Evolutionary conservation across 805 yeast genomes (phyloP).

Genomic region (Saturnispora quitensis): DNA sequence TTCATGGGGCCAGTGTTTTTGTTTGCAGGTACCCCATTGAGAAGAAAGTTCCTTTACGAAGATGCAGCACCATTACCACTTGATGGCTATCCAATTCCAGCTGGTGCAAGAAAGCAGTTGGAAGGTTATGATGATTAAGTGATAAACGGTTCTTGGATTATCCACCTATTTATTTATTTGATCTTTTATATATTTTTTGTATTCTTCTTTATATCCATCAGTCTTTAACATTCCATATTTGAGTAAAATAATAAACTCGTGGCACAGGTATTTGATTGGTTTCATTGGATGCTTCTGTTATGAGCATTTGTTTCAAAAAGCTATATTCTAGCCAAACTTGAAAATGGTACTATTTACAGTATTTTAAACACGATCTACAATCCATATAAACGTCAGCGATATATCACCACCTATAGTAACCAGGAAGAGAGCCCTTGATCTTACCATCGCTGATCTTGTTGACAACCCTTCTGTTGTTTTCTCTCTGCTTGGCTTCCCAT

Average conservation of each 20-base stretch:
- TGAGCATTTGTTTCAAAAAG: too few species aligned
- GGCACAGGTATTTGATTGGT: too few species aligned
- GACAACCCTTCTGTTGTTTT: constrained; percentile 34
- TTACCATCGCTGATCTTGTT: constrained; percentile 36
- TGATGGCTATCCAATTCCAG: constrained; percentile 46
- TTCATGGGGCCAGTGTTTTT: constrained; percentile 58
- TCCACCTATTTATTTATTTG: not conserved
- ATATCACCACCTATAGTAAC: constrained; percentile 46
- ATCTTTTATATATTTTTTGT: not conserved
- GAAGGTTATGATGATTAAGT: constrained; percentile 48
- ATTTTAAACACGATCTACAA: not conserved
- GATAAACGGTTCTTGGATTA: not conserved
- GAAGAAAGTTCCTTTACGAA: constrained; percentile 57
- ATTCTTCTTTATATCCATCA: not conserved
- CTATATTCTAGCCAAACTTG: too few species aligned
- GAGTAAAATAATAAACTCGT: too few species aligned
- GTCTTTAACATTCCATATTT: not conserved
- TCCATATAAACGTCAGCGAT: not conserved
- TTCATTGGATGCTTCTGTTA: too few species aligned
- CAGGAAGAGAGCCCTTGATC: constrained; percentile 40
- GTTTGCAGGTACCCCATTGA: constrained; percentile 50
- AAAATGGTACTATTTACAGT: not conserved
- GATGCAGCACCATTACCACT: constrained; percentile 61
- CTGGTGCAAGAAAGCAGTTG: constrained; percentile 40
- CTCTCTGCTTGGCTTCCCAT: constrained; percentile 49